A percentile compares a stretch with the other conserved stretches of the same genome.
phyloP scores from a whole-genome alignment of 169 alveolate species.

The Cryptosporidium meleagridis region DNA sequence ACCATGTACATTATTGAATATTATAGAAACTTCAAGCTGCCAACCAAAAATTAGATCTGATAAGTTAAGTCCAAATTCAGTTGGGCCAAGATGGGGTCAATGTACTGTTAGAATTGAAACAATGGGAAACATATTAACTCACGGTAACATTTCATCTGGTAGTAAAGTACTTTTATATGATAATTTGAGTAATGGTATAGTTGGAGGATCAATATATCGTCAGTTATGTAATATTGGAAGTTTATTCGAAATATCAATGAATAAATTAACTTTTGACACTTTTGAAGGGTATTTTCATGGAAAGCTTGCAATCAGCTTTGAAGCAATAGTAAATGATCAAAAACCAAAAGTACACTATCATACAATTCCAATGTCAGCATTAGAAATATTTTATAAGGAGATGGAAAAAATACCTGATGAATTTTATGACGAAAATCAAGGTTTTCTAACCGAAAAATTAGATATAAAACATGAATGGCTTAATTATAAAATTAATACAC shows the following conservation, averaged over 20 bases:
- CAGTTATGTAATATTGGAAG: conserved; percentile 35
- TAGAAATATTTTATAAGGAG: conserved; percentile 18
- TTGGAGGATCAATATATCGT: conserved; percentile 73
- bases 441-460: not conserved
- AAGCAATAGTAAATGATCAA: conserved; percentile 21
- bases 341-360: conserved; percentile 26
- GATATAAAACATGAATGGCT: conserved; percentile 43
- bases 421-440: not conserved
- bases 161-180: conserved; percentile 55
- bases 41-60: conserved; percentile 45
- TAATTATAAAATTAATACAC: conserved; percentile 24
- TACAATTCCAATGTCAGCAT: conserved; percentile 59
- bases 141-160: conserved; percentile 24
- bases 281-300: conserved; percentile 53
- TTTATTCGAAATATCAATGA: conserved; percentile 51
- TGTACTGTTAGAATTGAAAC: conserved; percentile 69
- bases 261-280: conserved; percentile 59
- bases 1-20: conserved; percentile 31
- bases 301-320: conserved; percentile 46
- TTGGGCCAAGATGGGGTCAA: conserved; percentile 75
- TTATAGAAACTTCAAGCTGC: conserved; percentile 67
- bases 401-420: not conserved
- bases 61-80: conserved; percentile 52
- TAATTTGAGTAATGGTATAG: conserved; percentile 55
- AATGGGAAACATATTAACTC: conserved; percentile 69